Evolutionary conservation across 768 basidiomycete genomes (phyloP), one percentile per base, ranked within the genome.

Genomic region (Termitomyces sp.): DNA sequence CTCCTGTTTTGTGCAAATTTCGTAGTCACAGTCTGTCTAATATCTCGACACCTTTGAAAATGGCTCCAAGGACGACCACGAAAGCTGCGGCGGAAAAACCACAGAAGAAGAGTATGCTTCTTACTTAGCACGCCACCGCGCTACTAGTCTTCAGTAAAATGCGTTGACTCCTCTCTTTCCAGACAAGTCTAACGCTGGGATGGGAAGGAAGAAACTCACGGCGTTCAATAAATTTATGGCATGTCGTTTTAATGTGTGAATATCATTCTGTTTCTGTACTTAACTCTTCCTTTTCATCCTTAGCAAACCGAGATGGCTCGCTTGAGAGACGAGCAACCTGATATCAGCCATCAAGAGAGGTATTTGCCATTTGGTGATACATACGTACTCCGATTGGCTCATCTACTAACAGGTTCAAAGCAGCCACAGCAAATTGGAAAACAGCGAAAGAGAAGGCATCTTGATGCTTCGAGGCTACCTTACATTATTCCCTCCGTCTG

Each of bases 271-370:
- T 28, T 33, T 47, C 12, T 38, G 36, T 30, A 47, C 30, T n/a
- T 26, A 43, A 43, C 20, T 18, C 14, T 40, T 1, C 13, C n/a
- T 10, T 60, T 38, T 33, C 50, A 16, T 23, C 18, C 13, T 52
- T 77, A 91, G 88, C 84, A 89, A 79, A 75, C 80, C 23, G 89
- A 91, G 70, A 85, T 91, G 79, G 85, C 86, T 36, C 86, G 88
- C 58, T 78, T 92, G 70, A 91, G 89, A 77, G 86, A 88, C 66
- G 76, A 82, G 18, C 81, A 91, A 63, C 90, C 90, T 35, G 81
- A 86, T 56, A 81, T 90, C 67, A 67, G 79, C 35, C 90, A 91
- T 73, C 84, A 84, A 69, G 88, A 90, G 61, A 80, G 90, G 89
- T 91, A 69, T 64, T 78, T 63, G 62, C 58, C 57, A 40, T 50